Evolutionary conservation across 306 rosid genomes (phyloP).

Genomic region (Gynostemma pentaphyllum): DNA sequence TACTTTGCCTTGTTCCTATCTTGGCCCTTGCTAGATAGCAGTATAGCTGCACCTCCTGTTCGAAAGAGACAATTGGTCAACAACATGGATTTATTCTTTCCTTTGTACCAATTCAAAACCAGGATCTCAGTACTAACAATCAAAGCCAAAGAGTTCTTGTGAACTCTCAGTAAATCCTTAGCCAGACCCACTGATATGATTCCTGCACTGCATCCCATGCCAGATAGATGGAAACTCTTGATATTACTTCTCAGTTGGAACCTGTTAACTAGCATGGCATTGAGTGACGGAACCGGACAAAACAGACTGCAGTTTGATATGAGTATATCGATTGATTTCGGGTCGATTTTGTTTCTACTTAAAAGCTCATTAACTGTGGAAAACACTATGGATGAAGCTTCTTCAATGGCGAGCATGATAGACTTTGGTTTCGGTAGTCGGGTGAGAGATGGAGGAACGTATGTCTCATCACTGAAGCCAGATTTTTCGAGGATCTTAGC

Average conservation of each 20-base stretch:
- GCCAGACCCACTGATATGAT: conserved; percentile 37
- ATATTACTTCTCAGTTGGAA: conserved; percentile 43
- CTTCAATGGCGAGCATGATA: conserved; percentile 31
- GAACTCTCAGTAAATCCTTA: conserved; percentile 45
- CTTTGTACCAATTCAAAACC: conserved; percentile 39
- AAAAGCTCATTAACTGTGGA: conserved; percentile 24
- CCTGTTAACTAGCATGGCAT: conserved; percentile 36
- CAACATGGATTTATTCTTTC: conserved; percentile 44
- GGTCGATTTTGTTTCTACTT: conserved; percentile 27
- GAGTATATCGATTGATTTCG: conserved; percentile 36
- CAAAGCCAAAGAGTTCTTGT: conserved; percentile 39
- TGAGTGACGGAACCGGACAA: conserved; percentile 46
- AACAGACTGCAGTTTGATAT: conserved; percentile 34
- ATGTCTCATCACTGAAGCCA: conserved; percentile 47
- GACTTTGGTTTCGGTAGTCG: conserved; percentile 24
- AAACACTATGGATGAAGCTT: conserved; percentile 29
- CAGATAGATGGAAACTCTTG: conserved; percentile 44
- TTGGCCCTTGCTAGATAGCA: conserved; percentile 33
- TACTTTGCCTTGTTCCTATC: conserved; percentile 44
- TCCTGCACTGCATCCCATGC: conserved; percentile 72
- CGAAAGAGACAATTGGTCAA: conserved; percentile 53
- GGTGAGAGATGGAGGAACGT: conserved; percentile 28
- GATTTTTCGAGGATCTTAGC: conserved; percentile 41
- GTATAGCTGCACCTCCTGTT: conserved; percentile 53
- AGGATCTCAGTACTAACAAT: conserved; percentile 46